A percentile compares a stretch with the other conserved stretches of the same genome.
Evolutionary conservation across 495 filamentous ascomycete species (phyloP).

Genomic region (Penicillium antarcticum): DNA sequence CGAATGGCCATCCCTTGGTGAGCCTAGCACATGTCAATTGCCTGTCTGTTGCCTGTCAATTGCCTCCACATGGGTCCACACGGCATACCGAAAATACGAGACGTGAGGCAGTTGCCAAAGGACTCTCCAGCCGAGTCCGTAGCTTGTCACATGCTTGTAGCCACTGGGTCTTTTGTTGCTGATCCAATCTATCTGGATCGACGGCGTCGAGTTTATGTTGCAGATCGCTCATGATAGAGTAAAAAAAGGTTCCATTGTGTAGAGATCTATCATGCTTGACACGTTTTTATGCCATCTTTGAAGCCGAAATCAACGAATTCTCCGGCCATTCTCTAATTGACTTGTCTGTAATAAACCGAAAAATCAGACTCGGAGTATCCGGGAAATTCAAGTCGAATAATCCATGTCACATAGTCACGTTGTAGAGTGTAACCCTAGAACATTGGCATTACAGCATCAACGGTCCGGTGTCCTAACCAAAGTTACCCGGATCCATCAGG

Average conservation of each 20-base stretch:
- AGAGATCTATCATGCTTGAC: too few relatives aligned
- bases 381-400: too few relatives aligned
- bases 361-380: too few relatives aligned
- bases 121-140: slow-evolving; percentile 2
- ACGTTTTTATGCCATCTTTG: neutral
- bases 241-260: too few relatives aligned
- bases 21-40: slow-evolving; percentile 2
- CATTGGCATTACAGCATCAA: too few relatives aligned
- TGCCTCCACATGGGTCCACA: neutral
- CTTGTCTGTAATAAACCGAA: too few relatives aligned
- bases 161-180: neutral
- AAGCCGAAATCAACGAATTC: too few relatives aligned
- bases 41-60: too few relatives aligned
- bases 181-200: neutral
- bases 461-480: too few relatives aligned
- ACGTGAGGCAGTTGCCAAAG: slow-evolving; percentile 6
- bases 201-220: slow-evolving; percentile 3
- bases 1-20: slow-evolving; percentile 21
- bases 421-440: too few relatives aligned
- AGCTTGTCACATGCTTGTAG: slow-evolving; percentile 20
- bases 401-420: too few relatives aligned
- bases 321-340: too few relatives aligned
- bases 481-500: neutral
- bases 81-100: slow-evolving; percentile 18
- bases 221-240: slow-evolving; percentile 1